Evolutionary conservation across 192 early-diverging fungal genomes (phyloP), one percentile per base, ranked within the genome.

Genomic region (Backusella westeae): DNA sequence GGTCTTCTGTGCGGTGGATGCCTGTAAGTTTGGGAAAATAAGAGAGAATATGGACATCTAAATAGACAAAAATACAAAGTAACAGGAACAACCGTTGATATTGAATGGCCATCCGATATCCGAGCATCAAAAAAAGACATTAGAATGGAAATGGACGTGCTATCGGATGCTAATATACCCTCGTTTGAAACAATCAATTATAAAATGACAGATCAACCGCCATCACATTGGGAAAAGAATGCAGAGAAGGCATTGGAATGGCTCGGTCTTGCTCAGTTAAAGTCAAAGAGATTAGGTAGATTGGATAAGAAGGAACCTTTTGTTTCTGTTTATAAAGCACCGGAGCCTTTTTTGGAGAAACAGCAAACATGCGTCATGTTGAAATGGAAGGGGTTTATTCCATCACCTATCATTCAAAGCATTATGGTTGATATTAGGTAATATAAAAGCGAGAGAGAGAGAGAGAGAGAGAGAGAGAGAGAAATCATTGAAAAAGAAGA

Each of bases 221-320:
- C 46, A 14, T 0, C 26, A 63, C 21, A 29, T n/a, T 79, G 78
- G 78, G 39, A 71, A 38, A 34, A 75, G 17, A 32, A 72, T 26
- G 68, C 74, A 17, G 29, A 72, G 9, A 53, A 71, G 49, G 78
- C 74, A 52, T 9, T 75, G 6, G 78, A 79, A 75, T 79, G 78
- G 78, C 23, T 79, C 21, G 78, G 78, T 19, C 46, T 79, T 14
- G 78, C 73, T 14, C 41, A 70, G 10, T 44, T 75, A 9, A 75
- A 67, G 44, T 53, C 73, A 34, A 74, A 75, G 36, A 63, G 78
- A 69, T 70, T 68, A 53, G 23, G 17, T 41, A 49, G 6, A 59
- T n/a, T 17, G 2, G 63, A 63, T 35, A 69, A 79, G 23, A 21
- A 39, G 14, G 73, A 75, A 15, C 78, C 78, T 4, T 79, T 75